Percentiles rank a stretch among this genome's conserved stretches.
phyloP scores from a whole-genome alignment of 1,284 basidiomycete genomes.

The Golubevia sp. region DNA sequence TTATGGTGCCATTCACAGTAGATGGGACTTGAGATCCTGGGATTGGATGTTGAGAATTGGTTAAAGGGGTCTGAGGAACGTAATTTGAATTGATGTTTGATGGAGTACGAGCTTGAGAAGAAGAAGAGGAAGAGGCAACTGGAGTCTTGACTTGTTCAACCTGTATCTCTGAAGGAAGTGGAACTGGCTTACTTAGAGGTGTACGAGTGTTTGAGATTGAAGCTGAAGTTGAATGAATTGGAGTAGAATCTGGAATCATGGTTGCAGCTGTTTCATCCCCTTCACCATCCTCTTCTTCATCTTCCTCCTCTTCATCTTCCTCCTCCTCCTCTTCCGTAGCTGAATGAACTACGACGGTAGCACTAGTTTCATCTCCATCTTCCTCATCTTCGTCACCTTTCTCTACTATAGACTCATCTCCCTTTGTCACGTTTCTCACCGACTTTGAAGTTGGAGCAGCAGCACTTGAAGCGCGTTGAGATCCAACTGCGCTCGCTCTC shows the following conservation, averaged over 20 bases:
- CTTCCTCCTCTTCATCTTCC: conserved; percentile 5
- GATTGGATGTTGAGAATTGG: conserved; percentile 11
- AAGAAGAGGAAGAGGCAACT: conserved; percentile 14
- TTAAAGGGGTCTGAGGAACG: conserved; percentile 8
- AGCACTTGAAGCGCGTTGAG: neutral
- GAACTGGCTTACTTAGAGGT: neutral
- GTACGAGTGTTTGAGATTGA: neutral
- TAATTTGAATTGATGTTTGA: neutral
- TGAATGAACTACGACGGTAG: conserved; percentile 3
- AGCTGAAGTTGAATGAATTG: neutral
- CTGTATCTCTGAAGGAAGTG: neutral
- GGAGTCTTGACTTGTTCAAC: neutral
- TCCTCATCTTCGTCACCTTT: conserved; percentile 7
- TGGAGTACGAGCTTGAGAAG: neutral
- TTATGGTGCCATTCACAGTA: conserved; percentile 6
- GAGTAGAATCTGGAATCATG: neutral
- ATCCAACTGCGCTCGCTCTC: neutral
- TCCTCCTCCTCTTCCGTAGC: conserved; percentile 9
- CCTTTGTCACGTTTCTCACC: conserved; percentile 12
- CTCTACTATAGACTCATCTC: conserved; percentile 1
- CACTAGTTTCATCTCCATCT: conserved; percentile 5
- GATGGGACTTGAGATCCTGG: conserved; percentile 8
- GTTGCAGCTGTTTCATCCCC: neutral
- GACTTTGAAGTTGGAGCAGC: conserved; percentile 1
- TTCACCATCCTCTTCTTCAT: conserved; percentile 1